These are phyloP conservation scores for Vicia sativa DNA, from an alignment of 306 rosid species.

Conservation along the genomic window DNA sequence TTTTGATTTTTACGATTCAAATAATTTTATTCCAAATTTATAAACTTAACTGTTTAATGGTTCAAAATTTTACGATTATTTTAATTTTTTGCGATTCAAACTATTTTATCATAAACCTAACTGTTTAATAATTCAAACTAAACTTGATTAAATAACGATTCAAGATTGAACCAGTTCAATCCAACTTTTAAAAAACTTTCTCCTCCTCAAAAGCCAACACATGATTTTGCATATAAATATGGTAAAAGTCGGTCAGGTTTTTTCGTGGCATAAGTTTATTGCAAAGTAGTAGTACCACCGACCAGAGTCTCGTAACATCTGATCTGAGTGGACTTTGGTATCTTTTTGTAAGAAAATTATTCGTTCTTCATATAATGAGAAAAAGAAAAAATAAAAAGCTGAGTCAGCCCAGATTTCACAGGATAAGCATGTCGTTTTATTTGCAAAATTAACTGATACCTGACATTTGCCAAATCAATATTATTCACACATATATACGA, in stretches of 20 bases:
- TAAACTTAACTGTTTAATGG: too few species aligned
- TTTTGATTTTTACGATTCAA: too few species aligned
- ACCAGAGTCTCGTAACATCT: conserved; percentile 38
- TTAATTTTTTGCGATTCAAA: too few species aligned
- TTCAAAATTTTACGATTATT: too few species aligned
- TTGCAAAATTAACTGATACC: conserved; percentile 9
- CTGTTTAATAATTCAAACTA: too few species aligned
- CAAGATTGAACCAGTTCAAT: too few species aligned
- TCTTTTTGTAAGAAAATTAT: conserved; percentile 17
- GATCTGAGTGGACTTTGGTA: background rate
- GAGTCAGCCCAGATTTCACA: conserved; percentile 28
- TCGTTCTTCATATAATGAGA: conserved; percentile 1
- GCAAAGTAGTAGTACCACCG: conserved; percentile 59
- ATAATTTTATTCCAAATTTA: too few species aligned
- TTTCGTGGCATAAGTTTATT: conserved; percentile 39
- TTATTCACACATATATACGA: too few species aligned
- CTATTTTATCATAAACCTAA: too few species aligned
- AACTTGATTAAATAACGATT: too few species aligned
- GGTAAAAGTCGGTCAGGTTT: conserved; percentile 39
- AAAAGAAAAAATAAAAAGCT: conserved; percentile 11
- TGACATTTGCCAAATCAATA: background rate
- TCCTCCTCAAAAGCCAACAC: conserved; percentile 34
- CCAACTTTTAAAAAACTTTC: too few species aligned
- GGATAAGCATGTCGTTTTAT: background rate
- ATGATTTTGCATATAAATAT: conserved; percentile 21